phyloP scores from a whole-genome alignment of 805 yeast species.

The Candida lessepsii region DNA sequence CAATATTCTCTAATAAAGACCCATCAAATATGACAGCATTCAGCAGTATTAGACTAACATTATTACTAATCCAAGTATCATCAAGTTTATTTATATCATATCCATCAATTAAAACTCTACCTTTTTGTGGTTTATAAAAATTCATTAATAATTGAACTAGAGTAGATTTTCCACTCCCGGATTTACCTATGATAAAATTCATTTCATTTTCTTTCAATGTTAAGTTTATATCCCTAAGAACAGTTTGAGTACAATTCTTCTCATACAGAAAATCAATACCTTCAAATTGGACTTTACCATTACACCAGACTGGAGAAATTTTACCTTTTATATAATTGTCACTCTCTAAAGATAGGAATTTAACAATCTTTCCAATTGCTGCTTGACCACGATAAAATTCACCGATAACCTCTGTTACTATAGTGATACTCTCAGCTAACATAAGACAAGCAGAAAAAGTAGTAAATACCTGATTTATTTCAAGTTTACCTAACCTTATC shows the following conservation, averaged over 20 bases:
- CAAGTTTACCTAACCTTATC: slow-evolving; percentile 49
- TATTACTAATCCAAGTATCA: slow-evolving; percentile 53
- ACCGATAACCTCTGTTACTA: slow-evolving; percentile 56
- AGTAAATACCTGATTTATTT: slow-evolving; percentile 68
- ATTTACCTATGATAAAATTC: slow-evolving; percentile 75
- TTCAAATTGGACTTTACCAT: slow-evolving; percentile 53
- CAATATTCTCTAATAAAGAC: slow-evolving; percentile 61
- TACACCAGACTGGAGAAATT: slow-evolving; percentile 17
- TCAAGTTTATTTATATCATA: slow-evolving; percentile 43
- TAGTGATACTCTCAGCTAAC: slow-evolving; percentile 60
- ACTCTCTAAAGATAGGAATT: slow-evolving; percentile 6
- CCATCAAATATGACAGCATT: slow-evolving; percentile 63
- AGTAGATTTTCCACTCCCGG: slow-evolving; percentile 95
- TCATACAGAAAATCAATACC: slow-evolving; percentile 66
- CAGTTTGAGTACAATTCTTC: slow-evolving; percentile 50
- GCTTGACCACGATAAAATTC: slow-evolving; percentile 70
- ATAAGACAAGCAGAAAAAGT: slow-evolving; percentile 80
- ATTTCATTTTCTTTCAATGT: slow-evolving; percentile 34
- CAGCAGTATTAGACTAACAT: slow-evolving; percentile 76
- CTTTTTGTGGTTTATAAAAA: slow-evolving; percentile 53
- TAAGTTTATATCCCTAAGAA: slow-evolving; percentile 49
- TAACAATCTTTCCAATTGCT: slow-evolving; percentile 51
- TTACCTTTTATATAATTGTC: not conserved
- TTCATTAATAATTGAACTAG: slow-evolving; percentile 60
- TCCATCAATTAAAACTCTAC: slow-evolving; percentile 60